Percentiles rank a stretch among this genome's conserved stretches.
Conservation (phyloP, 2,329 filamentous ascomycete genomes). For the Lecanicillium sp. region DNA sequence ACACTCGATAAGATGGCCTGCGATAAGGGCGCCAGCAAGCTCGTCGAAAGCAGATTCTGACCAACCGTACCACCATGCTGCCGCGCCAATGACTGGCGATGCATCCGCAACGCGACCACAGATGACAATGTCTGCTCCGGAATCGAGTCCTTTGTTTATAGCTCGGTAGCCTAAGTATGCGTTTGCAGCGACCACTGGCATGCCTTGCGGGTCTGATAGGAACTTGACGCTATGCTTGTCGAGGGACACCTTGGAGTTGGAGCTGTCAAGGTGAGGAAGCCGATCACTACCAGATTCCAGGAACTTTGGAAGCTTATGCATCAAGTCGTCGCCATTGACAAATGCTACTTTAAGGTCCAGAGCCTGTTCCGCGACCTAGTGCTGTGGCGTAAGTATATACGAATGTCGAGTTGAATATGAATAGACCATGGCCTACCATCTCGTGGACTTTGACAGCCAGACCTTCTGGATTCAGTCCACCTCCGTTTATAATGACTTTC, state of each 20-base stretch:
- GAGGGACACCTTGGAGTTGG: slow-evolving; percentile 13
- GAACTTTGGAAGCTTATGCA: slow-evolving; percentile 11
- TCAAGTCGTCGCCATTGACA: slow-evolving; percentile 29
- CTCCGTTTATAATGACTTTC: slow-evolving; percentile 48
- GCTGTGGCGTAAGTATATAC: no score
- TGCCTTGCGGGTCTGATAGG: slow-evolving; percentile 10
- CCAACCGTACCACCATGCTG: slow-evolving; percentile 45
- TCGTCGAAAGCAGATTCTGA: slow-evolving; percentile 32
- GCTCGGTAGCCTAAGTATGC: slow-evolving; percentile 43
- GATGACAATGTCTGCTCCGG: slow-evolving; percentile 32
- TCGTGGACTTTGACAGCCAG: slow-evolving; percentile 28
- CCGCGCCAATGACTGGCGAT: slow-evolving; percentile 40
- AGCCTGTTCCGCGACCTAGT: slow-evolving; percentile 17
- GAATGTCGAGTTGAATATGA: no score
- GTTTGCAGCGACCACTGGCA: slow-evolving; percentile 24
- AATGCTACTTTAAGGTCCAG: slow-evolving; percentile 26
- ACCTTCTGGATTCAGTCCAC: slow-evolving; percentile 43
- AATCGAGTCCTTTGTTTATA: slow-evolving; percentile 27
- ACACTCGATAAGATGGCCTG: slow-evolving; percentile 43
- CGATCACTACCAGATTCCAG: not conserved
- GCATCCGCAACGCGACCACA: slow-evolving; percentile 35
- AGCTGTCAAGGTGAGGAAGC: slow-evolving; percentile 16
- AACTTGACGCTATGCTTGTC: slow-evolving; percentile 12
- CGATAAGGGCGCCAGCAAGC: slow-evolving; percentile 39
- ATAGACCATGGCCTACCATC: slow-evolving; percentile 7